These are phyloP conservation scores for Penicillium canariense DNA, from an alignment of 495 filamentous ascomycete species.

Conservation along the genomic window DNA sequence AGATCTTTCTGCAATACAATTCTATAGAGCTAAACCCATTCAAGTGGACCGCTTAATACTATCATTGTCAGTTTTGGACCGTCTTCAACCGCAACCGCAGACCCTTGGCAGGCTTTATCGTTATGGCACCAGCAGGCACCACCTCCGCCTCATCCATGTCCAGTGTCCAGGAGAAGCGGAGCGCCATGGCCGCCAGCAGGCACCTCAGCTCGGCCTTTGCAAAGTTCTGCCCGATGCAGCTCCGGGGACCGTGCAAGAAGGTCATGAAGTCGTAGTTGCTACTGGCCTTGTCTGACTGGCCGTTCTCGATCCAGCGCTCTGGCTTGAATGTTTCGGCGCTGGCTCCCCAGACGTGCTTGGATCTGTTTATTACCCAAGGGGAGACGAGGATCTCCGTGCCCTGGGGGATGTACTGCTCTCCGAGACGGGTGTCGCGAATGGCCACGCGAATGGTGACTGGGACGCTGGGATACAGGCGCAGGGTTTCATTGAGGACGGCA, in stretches of 20 bases:
- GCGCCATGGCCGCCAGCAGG: conserved; percentile 36
- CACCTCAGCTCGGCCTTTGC: conserved; percentile 39
- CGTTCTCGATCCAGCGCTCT: conserved; percentile 50
- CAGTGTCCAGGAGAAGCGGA: conserved; percentile 49
- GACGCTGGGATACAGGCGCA: conserved; percentile 50
- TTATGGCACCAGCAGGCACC: conserved; percentile 59
- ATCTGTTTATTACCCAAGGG: conserved; percentile 43
- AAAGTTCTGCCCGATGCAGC: conserved; percentile 52
- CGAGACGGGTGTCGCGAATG: conserved; percentile 43
- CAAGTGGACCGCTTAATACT: too few species aligned
- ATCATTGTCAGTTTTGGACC: too few species aligned
- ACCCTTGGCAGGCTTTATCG: conserved; percentile 62
- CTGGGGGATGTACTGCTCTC: conserved; percentile 40
- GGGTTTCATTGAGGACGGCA: conserved; percentile 49
- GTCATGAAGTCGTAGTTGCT: conserved; percentile 48
- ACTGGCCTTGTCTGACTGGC: conserved; percentile 35
- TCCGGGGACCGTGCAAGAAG: conserved; percentile 47
- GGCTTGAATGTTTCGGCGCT: conserved; percentile 44
- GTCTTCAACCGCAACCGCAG: conserved; percentile 60
- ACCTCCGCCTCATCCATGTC: conserved; percentile 58
- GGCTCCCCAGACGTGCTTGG: conserved; percentile 39
- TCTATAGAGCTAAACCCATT: too few species aligned
- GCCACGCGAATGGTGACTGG: conserved; percentile 47
- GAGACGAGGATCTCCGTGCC: conserved; percentile 43
- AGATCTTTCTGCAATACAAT: too few species aligned